Evolutionary conservation across 2,329 filamentous ascomycete species (phyloP).

Genomic region (Epichloe sibirici): DNA sequence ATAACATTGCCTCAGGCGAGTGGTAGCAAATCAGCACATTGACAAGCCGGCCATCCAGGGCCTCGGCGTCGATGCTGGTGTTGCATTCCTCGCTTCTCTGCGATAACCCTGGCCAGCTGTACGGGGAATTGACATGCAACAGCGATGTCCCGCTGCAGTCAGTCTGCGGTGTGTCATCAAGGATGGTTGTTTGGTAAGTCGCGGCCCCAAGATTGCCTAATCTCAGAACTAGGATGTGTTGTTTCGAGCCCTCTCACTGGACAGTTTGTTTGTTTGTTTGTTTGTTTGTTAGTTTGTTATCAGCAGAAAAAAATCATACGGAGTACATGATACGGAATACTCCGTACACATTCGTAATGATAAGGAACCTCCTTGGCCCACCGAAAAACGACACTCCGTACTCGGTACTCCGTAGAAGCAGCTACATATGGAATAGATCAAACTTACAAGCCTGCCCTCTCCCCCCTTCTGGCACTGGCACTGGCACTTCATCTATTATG

Average conservation of each 20-base stretch:
- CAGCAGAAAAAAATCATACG: conserved; percentile 26
- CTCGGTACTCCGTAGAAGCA: no score
- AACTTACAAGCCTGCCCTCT: not conserved
- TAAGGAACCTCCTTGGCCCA: no score
- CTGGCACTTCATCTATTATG: not conserved
- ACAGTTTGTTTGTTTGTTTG: not conserved
- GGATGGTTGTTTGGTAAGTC: not conserved
- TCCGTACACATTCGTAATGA: not conserved
- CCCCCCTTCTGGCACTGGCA: not conserved
- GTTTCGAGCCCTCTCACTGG: conserved; percentile 4
- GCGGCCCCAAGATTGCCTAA: conserved; percentile 1
- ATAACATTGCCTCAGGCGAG: not conserved
- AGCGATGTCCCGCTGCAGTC: not conserved
- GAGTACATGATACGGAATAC: conserved; percentile 1
- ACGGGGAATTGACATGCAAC: not conserved
- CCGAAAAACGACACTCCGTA: no score
- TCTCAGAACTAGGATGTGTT: conserved; percentile 1
- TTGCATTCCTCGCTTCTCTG: no score
- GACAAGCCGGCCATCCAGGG: not conserved
- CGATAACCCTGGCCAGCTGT: no score
- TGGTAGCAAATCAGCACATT: not conserved
- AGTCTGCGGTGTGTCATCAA: not conserved
- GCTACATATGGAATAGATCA: not conserved
- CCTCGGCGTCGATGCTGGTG: no score
- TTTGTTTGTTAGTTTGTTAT: not conserved